Evolutionary conservation across 1,139 yeast species (phyloP).

Genomic region (Komagataea norvegica): DNA sequence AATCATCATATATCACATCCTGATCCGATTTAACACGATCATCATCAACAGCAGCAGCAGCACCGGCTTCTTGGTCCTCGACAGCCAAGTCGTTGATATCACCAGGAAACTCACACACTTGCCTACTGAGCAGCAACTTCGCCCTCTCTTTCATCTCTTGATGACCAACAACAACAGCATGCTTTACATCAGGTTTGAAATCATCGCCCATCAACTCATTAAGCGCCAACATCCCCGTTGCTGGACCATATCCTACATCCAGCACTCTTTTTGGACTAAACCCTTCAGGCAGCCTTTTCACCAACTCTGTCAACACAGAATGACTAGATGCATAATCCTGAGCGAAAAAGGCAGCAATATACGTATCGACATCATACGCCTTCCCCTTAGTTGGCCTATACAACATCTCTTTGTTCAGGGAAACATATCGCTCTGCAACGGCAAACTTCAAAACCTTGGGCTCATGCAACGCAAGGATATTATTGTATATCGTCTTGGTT

Average conservation of each 20-base stretch:
- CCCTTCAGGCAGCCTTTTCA: slow-evolving; percentile 42
- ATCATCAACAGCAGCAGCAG: slow-evolving; percentile 7
- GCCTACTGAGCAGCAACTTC: slow-evolving; percentile 67
- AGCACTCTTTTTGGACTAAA: slow-evolving; percentile 66
- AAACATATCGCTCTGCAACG: slow-evolving; percentile 47
- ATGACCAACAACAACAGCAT: slow-evolving; percentile 70
- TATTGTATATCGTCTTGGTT: slow-evolving; percentile 51
- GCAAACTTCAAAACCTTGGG: slow-evolving; percentile 55
- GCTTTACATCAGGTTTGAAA: slow-evolving; percentile 59
- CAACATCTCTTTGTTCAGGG: slow-evolving; percentile 45
- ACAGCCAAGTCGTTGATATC: slow-evolving; percentile 20
- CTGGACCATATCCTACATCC: slow-evolving; percentile 90
- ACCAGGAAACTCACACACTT: slow-evolving; percentile 45
- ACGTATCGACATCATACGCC: slow-evolving; percentile 69
- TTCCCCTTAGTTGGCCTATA: slow-evolving; percentile 50
- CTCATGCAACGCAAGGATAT: slow-evolving; percentile 48
- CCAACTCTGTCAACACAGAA: slow-evolving; percentile 65
- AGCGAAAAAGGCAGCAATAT: slow-evolving; percentile 75
- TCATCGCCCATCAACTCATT: slow-evolving; percentile 72
- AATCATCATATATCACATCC: slow-evolving; percentile 25
- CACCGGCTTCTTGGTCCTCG: too few relatives aligned
- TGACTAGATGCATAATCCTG: slow-evolving; percentile 75
- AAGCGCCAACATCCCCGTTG: slow-evolving; percentile 84
- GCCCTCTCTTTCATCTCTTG: slow-evolving; percentile 77
- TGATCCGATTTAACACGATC: slow-evolving; percentile 17